Base-by-base conservation (phyloP, 352 stramenopile genomes). In the Pythium vanterpoolii region DNA sequence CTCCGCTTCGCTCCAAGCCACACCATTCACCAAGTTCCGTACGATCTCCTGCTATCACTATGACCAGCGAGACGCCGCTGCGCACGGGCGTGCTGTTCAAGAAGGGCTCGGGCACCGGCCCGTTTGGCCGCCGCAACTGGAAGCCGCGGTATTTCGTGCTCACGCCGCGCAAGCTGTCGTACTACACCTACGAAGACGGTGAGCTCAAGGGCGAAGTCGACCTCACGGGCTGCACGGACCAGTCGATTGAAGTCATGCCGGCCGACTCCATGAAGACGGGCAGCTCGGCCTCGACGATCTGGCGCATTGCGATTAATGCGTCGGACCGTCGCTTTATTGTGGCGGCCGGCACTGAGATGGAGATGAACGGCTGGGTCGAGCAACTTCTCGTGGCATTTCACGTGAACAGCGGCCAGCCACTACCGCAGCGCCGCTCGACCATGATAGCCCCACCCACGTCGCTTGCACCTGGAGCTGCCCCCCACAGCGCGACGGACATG, bases 91-190 rank as follows among this genome's bases (percentile, higher is more conserved):
- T 79, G 50, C 67, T 83, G 13, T 81, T 78, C 66, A 83, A 80
- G 54, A 78, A 77, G 58, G 72, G 74, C 61, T 77, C 71, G 10
- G 68, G 73, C 49, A 60, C n/a, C 2, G 70, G 71, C 13, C 55
- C 66, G 23, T 83, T 86, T 34, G 68, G 69, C 7, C 66, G 74
- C 27, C 44, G 50, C 23, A 86, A 86, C 64, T 86, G 76, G 76
- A 83, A 83, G 56, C 67, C 72, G 34, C 76, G 71, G 31, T 83
- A 77, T 55, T 76, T 77, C 38, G 75, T 79, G 54, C 64, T 85
- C 53, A 77, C 71, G 33, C n/a, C 54, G 14, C 46, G 48, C 16
- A 53, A 55, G 36, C 64, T 79, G 36, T 54, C 51, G 46, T 78
- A 78, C 64, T 78, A 69, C 60, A 68, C 39, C 43, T 69, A 71